Evolutionary conservation across 495 filamentous ascomycete genomes (phyloP).

Genomic region (Talaromyces borbonicus): DNA sequence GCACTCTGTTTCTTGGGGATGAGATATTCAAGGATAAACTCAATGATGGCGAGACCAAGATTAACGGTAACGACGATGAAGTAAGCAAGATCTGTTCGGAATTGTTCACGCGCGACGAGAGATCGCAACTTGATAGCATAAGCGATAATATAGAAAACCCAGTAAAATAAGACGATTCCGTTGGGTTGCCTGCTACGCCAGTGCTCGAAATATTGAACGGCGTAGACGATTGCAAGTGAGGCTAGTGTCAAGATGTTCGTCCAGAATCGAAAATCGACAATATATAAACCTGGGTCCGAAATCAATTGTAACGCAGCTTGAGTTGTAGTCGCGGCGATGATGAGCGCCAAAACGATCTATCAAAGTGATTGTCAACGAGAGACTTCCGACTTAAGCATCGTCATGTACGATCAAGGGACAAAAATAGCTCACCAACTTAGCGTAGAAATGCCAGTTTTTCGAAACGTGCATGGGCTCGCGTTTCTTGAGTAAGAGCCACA

Average conservation of each 20-base stretch:
- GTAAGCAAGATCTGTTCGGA: slow-evolving; percentile 55
- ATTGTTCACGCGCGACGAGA: slow-evolving; percentile 65
- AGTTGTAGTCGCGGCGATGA: slow-evolving; percentile 56
- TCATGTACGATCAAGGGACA: neutral
- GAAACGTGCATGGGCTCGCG: slow-evolving; percentile 48
- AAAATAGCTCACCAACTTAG: slow-evolving; percentile 61
- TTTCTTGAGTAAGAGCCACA: slow-evolving; percentile 67
- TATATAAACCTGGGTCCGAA: slow-evolving; percentile 59
- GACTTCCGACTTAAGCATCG: neutral
- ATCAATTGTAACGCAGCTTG: slow-evolving; percentile 73
- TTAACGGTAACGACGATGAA: slow-evolving; percentile 71
- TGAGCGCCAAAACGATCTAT: slow-evolving; percentile 59
- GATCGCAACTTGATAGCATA: slow-evolving; percentile 83
- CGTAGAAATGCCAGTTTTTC: slow-evolving; percentile 94
- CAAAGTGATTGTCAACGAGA: slow-evolving; percentile 9
- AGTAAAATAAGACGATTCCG: slow-evolving; percentile 91
- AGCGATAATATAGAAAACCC: slow-evolving; percentile 78
- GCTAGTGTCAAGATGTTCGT: slow-evolving; percentile 67
- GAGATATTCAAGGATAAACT: slow-evolving; percentile 82
- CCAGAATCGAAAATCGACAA: slow-evolving; percentile 82
- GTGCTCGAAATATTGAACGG: slow-evolving; percentile 91
- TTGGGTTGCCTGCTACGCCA: slow-evolving; percentile 80
- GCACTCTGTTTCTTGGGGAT: slow-evolving; percentile 77
- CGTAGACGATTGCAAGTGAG: slow-evolving; percentile 69
- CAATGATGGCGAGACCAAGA: slow-evolving; percentile 58